phyloP scores from a whole-genome alignment of 306 rosid genomes.

The Prunus campanulata region DNA sequence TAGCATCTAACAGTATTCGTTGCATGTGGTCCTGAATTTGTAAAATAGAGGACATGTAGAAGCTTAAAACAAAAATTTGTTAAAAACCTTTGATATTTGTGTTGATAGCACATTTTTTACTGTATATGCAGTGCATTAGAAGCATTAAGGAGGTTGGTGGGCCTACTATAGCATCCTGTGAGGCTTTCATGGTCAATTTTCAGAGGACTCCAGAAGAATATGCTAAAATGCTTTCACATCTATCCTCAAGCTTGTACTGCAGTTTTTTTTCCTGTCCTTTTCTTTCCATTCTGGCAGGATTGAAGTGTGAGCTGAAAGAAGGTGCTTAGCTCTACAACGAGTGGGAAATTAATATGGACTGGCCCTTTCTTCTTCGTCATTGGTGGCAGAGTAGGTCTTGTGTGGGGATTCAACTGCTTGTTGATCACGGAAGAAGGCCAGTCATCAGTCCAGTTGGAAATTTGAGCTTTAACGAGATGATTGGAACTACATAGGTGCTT shows the following conservation, averaged over 20 bases:
- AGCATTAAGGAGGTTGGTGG: conserved; percentile 49
- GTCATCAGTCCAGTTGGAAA: neutral
- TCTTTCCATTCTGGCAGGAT: neutral
- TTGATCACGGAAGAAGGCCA: neutral
- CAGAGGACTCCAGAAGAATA: too few species aligned
- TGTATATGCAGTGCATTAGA: conserved; percentile 56
- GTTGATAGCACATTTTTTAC: neutral
- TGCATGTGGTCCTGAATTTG: neutral
- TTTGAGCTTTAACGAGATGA: neutral
- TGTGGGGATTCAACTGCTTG: neutral
- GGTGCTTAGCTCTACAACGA: neutral
- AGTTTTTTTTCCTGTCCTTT: neutral
- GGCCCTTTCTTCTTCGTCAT: neutral
- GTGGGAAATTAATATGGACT: neutral
- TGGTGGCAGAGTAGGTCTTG: neutral
- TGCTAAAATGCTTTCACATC: too few species aligned
- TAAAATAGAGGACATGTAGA: neutral
- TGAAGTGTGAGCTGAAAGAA: neutral
- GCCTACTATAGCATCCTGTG: conserved; percentile 16
- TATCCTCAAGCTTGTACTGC: neutral
- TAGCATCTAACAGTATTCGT: neutral
- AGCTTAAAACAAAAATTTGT: neutral
- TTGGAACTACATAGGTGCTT: neutral
- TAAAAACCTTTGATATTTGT: neutral
- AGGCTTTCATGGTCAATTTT: conserved; percentile 3